Evolutionary conservation across 441 rosid species (phyloP).

Genomic region (Gossypium lobatum): DNA sequence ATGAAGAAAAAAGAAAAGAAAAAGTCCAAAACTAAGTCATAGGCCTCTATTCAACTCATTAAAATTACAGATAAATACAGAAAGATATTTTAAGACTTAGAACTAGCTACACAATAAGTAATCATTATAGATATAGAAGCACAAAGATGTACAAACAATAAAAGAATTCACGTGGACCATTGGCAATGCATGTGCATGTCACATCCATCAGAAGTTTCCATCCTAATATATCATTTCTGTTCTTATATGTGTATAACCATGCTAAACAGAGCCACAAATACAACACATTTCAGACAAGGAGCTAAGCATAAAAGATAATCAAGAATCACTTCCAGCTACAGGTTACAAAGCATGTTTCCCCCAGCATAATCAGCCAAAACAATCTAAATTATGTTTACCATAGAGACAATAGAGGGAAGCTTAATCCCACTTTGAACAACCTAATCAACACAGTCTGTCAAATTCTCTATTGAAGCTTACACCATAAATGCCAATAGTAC

Average conservation of each 20-base stretch:
- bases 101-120: background rate
- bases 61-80: background rate
- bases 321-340: constrained; percentile 1
- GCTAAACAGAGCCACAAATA: background rate
- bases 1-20: constrained; percentile 18
- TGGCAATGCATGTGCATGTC: background rate
- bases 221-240: background rate
- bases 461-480: background rate
- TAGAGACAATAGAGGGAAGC: background rate
- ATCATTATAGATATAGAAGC: background rate
- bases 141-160: background rate
- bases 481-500: background rate
- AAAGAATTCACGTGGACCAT: background rate
- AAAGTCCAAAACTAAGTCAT: constrained; percentile 1
- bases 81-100: background rate
- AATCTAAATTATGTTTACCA: constrained; percentile 3
- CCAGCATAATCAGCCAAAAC: background rate
- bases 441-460: background rate
- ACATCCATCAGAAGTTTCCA: constrained; percentile 1
- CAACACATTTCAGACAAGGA: background rate
- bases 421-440: constrained; percentile 1
- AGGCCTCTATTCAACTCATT: background rate
- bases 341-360: background rate
- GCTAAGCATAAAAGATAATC: background rate
- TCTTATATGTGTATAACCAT: background rate